These are phyloP conservation scores for Coemansia aciculifera DNA, from an alignment of 192 early-diverging fungal species.

Conservation along the genomic window DNA sequence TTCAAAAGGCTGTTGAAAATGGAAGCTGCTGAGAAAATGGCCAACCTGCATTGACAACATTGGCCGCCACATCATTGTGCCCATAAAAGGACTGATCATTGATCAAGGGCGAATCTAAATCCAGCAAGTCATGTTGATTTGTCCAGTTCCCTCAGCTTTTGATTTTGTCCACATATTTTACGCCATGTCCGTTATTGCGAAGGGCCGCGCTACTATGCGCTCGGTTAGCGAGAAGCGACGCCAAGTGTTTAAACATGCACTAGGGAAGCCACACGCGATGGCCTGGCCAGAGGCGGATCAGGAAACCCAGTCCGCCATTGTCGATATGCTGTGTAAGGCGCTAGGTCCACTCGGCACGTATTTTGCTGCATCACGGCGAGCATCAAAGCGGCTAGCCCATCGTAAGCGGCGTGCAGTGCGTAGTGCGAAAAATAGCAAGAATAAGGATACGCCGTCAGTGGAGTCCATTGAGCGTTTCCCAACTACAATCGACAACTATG, in stretches of 20 bases:
- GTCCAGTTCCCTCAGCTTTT: too few species aligned
- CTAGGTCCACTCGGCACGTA: slow-evolving; percentile 30
- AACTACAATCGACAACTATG: neutral
- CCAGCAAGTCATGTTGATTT: neutral
- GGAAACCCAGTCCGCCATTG: slow-evolving; percentile 16
- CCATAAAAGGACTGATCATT: neutral
- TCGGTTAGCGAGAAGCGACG: slow-evolving; percentile 24
- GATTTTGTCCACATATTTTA: neutral
- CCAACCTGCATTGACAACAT: neutral
- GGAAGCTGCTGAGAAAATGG: neutral
- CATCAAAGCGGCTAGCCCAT: slow-evolving; percentile 20
- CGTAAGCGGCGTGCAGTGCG: slow-evolving; percentile 16
- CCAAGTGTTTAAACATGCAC: slow-evolving; percentile 46
- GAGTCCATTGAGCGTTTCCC: neutral
- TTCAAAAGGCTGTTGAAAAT: neutral
- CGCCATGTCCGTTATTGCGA: slow-evolving; percentile 22
- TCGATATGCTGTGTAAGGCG: slow-evolving; percentile 26
- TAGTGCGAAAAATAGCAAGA: slow-evolving; percentile 3
- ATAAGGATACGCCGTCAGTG: neutral
- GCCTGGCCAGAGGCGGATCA: slow-evolving; percentile 27
- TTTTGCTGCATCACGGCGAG: slow-evolving; percentile 30
- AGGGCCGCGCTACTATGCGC: slow-evolving; percentile 21
- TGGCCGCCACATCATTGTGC: neutral
- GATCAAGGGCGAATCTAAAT: neutral
- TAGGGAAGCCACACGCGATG: slow-evolving; percentile 44